phyloP scores from a whole-genome alignment of 2,329 filamentous ascomycete species.

The Stemphylium lycopersici region DNA sequence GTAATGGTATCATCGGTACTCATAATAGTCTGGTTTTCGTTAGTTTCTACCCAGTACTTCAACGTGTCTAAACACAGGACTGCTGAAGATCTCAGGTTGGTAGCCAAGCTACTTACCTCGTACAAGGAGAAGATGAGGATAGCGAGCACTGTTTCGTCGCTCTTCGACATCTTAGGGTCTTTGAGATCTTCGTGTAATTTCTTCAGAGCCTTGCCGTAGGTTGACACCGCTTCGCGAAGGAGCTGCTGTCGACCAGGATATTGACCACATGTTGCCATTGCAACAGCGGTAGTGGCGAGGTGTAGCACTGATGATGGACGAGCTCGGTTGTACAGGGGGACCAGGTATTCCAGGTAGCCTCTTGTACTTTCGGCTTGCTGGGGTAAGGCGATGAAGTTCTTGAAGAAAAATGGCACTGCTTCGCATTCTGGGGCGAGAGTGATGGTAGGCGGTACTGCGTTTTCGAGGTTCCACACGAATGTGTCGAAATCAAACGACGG shows the following conservation, averaged over 20 bases:
- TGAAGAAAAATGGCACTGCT: constrained; percentile 51
- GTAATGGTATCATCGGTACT: constrained; percentile 46
- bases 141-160: constrained; percentile 49
- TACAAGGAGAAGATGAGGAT: constrained; percentile 51
- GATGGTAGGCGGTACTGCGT: constrained; percentile 34
- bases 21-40: constrained; percentile 44
- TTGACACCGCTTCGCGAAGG: constrained; percentile 40
- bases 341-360: constrained; percentile 48
- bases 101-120: constrained; percentile 43
- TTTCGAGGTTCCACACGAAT: constrained; percentile 41
- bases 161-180: constrained; percentile 43
- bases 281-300: constrained; percentile 48
- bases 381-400: constrained; percentile 49
- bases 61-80: constrained; percentile 15
- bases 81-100: constrained; percentile 25
- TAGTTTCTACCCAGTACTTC: constrained; percentile 12
- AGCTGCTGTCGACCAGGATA: constrained; percentile 46
- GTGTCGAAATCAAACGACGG: constrained; percentile 32
- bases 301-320: constrained; percentile 47
- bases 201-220: constrained; percentile 48
- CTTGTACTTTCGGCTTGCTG: constrained; percentile 47
- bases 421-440: constrained; percentile 44
- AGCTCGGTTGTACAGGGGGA: constrained; percentile 47
- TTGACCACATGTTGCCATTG: constrained; percentile 47
- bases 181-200: constrained; percentile 47